Evolutionary conservation across 2,329 filamentous ascomycete genomes (phyloP).

Genomic region (Cladosporium oxysporum): DNA sequence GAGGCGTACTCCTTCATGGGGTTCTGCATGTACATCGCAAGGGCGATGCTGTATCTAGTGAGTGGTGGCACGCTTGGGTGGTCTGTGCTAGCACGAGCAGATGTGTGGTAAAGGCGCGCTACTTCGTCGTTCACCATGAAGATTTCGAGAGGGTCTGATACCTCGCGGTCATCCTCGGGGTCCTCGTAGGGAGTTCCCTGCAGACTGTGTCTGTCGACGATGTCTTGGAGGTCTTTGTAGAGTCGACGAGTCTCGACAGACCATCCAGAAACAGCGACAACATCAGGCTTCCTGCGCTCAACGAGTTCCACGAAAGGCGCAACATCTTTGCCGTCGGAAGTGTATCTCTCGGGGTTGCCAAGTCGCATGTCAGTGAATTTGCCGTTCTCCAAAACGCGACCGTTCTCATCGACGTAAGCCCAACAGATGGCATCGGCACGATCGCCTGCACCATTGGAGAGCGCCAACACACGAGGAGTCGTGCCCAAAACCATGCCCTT

Average conservation of each 20-base stretch:
- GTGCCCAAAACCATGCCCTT: constrained; percentile 90
- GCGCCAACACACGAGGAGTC: constrained; percentile 77
- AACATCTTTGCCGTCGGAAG: constrained; percentile 65
- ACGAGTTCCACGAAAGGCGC: constrained; percentile 77
- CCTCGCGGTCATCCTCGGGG: constrained; percentile 70
- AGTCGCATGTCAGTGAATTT: constrained; percentile 77
- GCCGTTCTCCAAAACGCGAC: constrained; percentile 83
- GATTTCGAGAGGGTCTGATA: constrained; percentile 79
- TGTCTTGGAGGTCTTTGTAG: constrained; percentile 74
- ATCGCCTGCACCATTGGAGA: constrained; percentile 83
- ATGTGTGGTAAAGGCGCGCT: constrained; percentile 93
- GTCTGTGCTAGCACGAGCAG: constrained; percentile 73
- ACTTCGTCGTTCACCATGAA: constrained; percentile 95
- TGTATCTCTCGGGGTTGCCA: constrained; percentile 65
- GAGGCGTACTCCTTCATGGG: constrained; percentile 96
- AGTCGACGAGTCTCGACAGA: constrained; percentile 83
- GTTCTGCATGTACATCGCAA: constrained; percentile 91
- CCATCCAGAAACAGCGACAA: constrained; percentile 86
- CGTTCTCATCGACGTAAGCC: constrained; percentile 92
- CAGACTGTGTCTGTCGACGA: constrained; percentile 76
- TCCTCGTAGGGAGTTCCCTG: constrained; percentile 82
- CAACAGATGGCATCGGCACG: constrained; percentile 81
- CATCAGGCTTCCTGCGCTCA: constrained; percentile 78
- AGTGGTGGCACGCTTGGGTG: constrained; percentile 78
- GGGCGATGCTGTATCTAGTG: constrained; percentile 83